Evolutionary conservation across 1,284 basidiomycete species (phyloP).

Genomic region (Sanghuangporus baumii): DNA sequence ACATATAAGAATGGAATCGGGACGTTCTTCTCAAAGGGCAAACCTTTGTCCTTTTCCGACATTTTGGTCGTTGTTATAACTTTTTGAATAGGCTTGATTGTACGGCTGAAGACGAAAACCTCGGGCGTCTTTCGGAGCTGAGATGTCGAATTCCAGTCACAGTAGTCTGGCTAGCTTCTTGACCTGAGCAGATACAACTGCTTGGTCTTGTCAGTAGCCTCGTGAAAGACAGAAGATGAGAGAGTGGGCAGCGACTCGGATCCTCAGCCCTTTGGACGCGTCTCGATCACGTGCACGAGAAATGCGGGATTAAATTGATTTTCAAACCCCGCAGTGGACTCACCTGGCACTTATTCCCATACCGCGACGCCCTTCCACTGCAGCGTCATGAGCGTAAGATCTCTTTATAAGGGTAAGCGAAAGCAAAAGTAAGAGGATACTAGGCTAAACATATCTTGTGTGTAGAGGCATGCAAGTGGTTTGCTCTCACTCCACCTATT

Average conservation of each 20-base stretch:
- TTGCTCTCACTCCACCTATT: slow-evolving; percentile 27
- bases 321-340: not conserved
- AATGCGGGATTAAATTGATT: not conserved
- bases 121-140: too few species aligned
- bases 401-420: not conserved
- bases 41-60: slow-evolving; percentile 16
- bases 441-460: not conserved
- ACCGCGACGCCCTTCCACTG: not conserved
- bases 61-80: too few species aligned
- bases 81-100: too few species aligned
- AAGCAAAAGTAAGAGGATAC: not conserved
- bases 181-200: too few species aligned
- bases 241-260: not conserved
- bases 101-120: too few species aligned
- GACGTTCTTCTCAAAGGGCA: not conserved
- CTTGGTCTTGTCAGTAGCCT: too few species aligned
- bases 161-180: too few species aligned
- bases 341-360: not conserved
- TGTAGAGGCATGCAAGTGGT: slow-evolving; percentile 30
- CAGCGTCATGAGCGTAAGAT: not conserved
- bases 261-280: not conserved
- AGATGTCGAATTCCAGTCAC: too few species aligned
- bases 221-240: not conserved
- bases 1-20: not conserved
- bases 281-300: not conserved